Evolutionary conservation across 202 grass and related monocot species (phyloP), one percentile per base, ranked within the genome.

Genomic region (Musa balbisiana): DNA sequence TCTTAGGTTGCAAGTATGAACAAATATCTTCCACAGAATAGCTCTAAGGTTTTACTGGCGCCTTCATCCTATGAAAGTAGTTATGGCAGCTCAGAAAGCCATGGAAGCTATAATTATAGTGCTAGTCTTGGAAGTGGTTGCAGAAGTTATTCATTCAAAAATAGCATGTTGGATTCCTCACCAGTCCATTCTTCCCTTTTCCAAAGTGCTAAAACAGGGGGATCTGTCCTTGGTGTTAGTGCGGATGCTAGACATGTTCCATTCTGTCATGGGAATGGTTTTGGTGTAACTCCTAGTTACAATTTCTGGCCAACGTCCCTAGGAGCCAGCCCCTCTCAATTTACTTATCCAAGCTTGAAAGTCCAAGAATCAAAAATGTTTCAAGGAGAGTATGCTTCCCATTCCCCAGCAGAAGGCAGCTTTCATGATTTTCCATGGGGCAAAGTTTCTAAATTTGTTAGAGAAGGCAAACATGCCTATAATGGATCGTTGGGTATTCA

Each of bases 61-160:
- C 55, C 55, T 56, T 13, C 10, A 56, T 12, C 55, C 55, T 16
- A 69, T 49, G 14, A 17, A 14, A 69, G 66, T 43, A 69, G 66
- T 50, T 69, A 27, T 69, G 66, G 66, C 11, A 69, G 66, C 66
- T 69, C 16, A 43, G 66, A 43, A 69, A 69, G 66, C 26, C 23
- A 27, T 16, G 15, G 66, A 43, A 69, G 66, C 66, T 69, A 43
- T 43, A 69, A 69, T 17, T 26, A 69, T 69, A 69, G 13, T 69
- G 29, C 23, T 69, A 43, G 66, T 17, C 26, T 69, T 49, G 66
- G 66, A 17, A 69, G 27, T 25, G 29, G 66, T 43, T 69, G 16
- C 29, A 16, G 66, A 43, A 69, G 66, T 9, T 33, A 69, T 49
- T 56, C 55, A 56, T 2, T 15, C 15, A 56, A 13, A 56, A 56